Base-by-base conservation (phyloP, 1,284 basidiomycete genomes). In the Papiliotrema terrestris region DNA sequence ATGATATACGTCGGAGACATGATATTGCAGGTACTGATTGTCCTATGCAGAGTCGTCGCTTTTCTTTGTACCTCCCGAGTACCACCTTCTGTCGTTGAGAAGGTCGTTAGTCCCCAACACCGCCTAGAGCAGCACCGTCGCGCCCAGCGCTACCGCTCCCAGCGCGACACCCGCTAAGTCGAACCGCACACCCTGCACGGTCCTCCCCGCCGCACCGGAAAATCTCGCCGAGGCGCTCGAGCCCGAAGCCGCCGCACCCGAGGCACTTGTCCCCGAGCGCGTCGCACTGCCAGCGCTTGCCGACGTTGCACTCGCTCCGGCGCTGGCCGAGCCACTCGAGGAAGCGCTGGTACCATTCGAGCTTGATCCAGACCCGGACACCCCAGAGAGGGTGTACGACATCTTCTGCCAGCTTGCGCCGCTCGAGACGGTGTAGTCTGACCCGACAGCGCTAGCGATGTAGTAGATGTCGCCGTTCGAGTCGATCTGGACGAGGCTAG, bases 401-500 rank as follows among this genome's bases (percentile, higher is more conserved):
- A 76, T 59, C 64, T 74, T 75, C 39, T 65, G 53, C 77, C 77
- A 78, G 23, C 61, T 58, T 6, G 73, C 68, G 20, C 60, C 51
- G 17, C 63, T 58, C 13, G 47, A 49, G 41, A 75, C 73, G 19
- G 63, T 63, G 61, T 81, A 80, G 50, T 67, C 64, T 25, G 55
- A 26, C 35, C 48, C 49, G 56, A 75, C 57, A 50, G 76, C 82
- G 74, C 85, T 87, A 1, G 84, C 79, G 39, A 91, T 76, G 79
- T 83, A 91, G 48, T 82, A 83, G 41, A 92, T 80, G 3, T 81
- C 76, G 44, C 88, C 89, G 19, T 80, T 78, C 36, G 83, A 82
- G 53, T 84, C 81, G 51, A 92, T 81, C 74, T 91, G 90, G n/a
- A 91, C 84, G 51, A 91, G 81, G 1, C 86, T 80, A 36, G 76